phyloP scores from a whole-genome alignment of 257 asterid species.

The Forsythia viridissima region DNA sequence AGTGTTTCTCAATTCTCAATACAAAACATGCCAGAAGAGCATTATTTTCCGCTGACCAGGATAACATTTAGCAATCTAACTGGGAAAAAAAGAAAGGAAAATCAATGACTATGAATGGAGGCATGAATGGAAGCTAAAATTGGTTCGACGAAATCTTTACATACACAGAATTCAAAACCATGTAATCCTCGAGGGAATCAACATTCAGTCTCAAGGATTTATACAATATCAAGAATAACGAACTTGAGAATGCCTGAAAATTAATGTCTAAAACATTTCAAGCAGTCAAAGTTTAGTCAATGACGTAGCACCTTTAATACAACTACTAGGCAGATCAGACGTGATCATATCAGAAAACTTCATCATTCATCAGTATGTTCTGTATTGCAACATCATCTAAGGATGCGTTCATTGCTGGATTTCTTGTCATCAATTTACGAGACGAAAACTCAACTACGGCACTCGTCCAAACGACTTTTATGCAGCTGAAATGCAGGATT shows the following conservation, averaged over 20 bases:
- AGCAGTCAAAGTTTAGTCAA: background rate
- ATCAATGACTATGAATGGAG: background rate
- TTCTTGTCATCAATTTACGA: conserved; percentile 2
- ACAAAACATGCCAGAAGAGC: background rate
- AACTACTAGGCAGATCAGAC: background rate
- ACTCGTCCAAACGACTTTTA: conserved; percentile 81
- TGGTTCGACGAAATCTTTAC: background rate
- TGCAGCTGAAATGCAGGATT: conserved; percentile 97
- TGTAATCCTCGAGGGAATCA: background rate
- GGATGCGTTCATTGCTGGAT: background rate
- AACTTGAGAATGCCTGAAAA: background rate
- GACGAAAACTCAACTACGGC: conserved; percentile 33
- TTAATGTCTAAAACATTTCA: background rate
- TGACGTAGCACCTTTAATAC: background rate
- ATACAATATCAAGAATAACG: background rate
- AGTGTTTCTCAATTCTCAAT: background rate
- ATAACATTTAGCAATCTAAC: background rate
- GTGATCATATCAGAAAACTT: background rate
- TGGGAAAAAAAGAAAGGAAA: background rate
- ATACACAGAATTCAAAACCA: background rate
- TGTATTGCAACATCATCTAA: conserved; percentile 1
- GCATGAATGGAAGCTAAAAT: background rate
- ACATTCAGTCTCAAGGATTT: background rate
- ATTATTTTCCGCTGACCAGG: background rate
- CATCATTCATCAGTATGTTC: background rate